These are phyloP conservation scores for Hypoxylon sp. DNA, from an alignment of 2,329 filamentous ascomycete genomes.

Conservation along the genomic window DNA sequence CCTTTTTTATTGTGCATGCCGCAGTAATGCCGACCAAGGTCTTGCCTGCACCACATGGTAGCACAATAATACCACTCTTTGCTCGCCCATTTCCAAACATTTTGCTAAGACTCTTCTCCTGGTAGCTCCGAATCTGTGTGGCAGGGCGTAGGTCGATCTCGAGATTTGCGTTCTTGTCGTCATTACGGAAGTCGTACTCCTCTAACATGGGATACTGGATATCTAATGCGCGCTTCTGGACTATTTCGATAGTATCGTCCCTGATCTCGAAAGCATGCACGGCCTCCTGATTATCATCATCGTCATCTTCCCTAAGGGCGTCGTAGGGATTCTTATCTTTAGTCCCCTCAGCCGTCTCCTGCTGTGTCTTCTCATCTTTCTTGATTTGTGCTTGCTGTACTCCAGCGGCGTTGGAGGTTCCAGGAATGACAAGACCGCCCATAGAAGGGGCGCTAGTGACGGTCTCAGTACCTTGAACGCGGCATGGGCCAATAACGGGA, in stretches of 20 bases:
- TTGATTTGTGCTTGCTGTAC: constrained; percentile 78
- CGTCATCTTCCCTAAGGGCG: constrained; percentile 83
- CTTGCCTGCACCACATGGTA: constrained; percentile 97
- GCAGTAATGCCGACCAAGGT: constrained; percentile 98
- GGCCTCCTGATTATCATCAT: constrained; percentile 87
- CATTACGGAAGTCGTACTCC: constrained; percentile 97
- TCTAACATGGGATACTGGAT: constrained; percentile 91
- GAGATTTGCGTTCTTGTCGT: constrained; percentile 88
- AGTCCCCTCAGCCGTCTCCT: constrained; percentile 64
- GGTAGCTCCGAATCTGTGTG: constrained; percentile 92
- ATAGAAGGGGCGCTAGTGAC: constrained; percentile 90
- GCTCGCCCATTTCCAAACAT: constrained; percentile 99
- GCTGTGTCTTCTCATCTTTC: constrained; percentile 59
- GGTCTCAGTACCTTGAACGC: constrained; percentile 79
- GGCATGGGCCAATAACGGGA: constrained; percentile 82
- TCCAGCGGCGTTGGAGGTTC: constrained; percentile 92
- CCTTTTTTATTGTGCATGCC: constrained; percentile 97
- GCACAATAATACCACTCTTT: constrained; percentile 96
- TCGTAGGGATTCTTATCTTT: constrained; percentile 79
- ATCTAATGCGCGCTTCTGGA: constrained; percentile 90
- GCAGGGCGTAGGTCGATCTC: constrained; percentile 94
- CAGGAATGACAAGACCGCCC: constrained; percentile 90
- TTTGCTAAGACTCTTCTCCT: constrained; percentile 97
- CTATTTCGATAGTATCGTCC: constrained; percentile 84
- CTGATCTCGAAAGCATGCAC: constrained; percentile 95